phyloP scores from a whole-genome alignment of 2,329 filamentous ascomycete species.

The Apiospora rasikravindrae region DNA sequence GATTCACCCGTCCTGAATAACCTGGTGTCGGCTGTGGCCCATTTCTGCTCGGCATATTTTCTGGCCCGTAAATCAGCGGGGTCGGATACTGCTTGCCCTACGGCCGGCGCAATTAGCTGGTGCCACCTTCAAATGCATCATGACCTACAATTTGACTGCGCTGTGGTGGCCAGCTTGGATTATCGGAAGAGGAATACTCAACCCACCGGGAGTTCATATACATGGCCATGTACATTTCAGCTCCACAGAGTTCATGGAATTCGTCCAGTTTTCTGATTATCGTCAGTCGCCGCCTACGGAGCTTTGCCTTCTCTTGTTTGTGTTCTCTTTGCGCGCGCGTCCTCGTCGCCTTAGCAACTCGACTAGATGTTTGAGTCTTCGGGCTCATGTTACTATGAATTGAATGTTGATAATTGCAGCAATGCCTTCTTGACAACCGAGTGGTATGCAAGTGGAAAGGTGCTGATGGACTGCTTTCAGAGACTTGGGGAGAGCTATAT shows the following conservation, averaged over 20 bases:
- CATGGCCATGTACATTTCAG: conserved; percentile 4
- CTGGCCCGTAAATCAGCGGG: background rate
- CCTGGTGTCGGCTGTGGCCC: background rate
- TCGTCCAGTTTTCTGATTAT: conserved; percentile 16
- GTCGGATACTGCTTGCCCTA: conserved; percentile 5
- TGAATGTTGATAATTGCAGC: background rate
- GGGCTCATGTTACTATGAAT: background rate
- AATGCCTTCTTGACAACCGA: background rate
- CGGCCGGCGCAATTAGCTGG: background rate
- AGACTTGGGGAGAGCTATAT: background rate
- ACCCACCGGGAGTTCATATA: conserved; percentile 3
- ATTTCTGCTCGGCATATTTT: background rate
- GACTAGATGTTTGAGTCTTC: background rate
- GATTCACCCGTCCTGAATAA: background rate
- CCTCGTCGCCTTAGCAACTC: conserved; percentile 1
- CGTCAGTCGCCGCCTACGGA: conserved; percentile 1
- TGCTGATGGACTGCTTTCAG: background rate
- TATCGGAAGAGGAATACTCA: conserved; percentile 1
- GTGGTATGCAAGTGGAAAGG: background rate
- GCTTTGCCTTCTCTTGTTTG: conserved; percentile 10
- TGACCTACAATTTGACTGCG: background rate
- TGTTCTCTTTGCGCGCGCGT: conserved; percentile 2
- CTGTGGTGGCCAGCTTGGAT: background rate
- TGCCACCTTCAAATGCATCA: background rate
- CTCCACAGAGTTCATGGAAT: conserved; percentile 6